phyloP scores from a whole-genome alignment of 306 rosid species.

The Malus fusca region DNA sequence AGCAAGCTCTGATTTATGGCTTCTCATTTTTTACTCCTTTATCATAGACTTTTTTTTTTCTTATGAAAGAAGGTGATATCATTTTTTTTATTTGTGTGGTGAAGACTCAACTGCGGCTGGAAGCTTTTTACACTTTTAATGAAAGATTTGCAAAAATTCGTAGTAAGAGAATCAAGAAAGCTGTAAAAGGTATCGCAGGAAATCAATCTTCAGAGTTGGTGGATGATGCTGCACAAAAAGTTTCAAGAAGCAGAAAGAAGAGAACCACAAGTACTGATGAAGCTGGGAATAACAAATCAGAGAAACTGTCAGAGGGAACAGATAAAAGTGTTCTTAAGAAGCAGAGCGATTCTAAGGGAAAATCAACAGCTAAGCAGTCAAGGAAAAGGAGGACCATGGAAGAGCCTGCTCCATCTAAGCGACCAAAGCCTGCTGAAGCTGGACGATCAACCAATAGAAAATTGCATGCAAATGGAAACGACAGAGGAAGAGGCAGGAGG shows the following conservation, averaged over 20 bases:
- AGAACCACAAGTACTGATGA: slow-evolving; percentile 24
- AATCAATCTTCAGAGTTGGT: slow-evolving; percentile 35
- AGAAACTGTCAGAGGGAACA: slow-evolving; percentile 24
- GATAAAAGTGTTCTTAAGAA: slow-evolving; percentile 21
- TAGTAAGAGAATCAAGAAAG: slow-evolving; percentile 85
- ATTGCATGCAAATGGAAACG: slow-evolving; percentile 27
- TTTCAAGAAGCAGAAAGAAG: slow-evolving; percentile 24
- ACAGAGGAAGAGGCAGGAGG: slow-evolving; percentile 31
- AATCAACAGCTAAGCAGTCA: slow-evolving; percentile 32
- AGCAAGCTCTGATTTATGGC: slow-evolving; percentile 4
- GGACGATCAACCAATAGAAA: slow-evolving; percentile 23
- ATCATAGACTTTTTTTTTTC: no score
- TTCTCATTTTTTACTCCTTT: no score
- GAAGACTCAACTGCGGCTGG: slow-evolving; percentile 89
- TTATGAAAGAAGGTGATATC: slow-evolving; percentile 19
- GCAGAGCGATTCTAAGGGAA: slow-evolving; percentile 18
- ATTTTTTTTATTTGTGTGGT: slow-evolving; percentile 19
- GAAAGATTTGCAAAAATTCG: slow-evolving; percentile 92
- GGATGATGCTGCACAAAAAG: slow-evolving; percentile 32
- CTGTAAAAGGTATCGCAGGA: slow-evolving; percentile 77
- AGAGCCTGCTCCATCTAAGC: slow-evolving; percentile 25
- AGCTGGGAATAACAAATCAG: slow-evolving; percentile 30
- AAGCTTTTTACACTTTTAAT: slow-evolving; percentile 84
- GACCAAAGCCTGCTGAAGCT: slow-evolving; percentile 21
- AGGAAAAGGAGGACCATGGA: slow-evolving; percentile 41